Base-by-base conservation (phyloP, 1,284 basidiomycete species). In the Cryptococcus wingfieldii region DNA sequence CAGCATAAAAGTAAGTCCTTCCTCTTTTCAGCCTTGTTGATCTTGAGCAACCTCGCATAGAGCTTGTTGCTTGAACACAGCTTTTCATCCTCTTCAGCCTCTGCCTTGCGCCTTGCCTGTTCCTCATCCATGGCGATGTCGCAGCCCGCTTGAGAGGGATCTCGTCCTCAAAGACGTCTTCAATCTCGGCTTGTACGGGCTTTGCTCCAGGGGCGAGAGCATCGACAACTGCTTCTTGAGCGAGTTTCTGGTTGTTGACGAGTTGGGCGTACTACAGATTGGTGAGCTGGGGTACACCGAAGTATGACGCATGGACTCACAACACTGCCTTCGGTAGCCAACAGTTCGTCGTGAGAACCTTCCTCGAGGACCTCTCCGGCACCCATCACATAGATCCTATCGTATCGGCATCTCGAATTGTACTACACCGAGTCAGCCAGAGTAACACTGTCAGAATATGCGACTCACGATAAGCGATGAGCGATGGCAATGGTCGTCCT, bases 381-480 rank as follows among this genome's bases (percentile, higher is more conserved):
- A 56, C 88, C 90, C 85, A 93, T 88, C 54, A 93, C 91, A 62
- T 88, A 87, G 64, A 97, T 97, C 65, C 86, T 81, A 77, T 91
- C 2, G 19, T 1, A 1, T 19, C 74, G 14, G 78, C 77, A 39
- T 75, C 69, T 55, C 63, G 64, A 62, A 74, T 68, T 19, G 72
- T 74, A 13, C 54, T 56, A 39, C 25, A 12, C 7, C 7, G 4
- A 14, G 47, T 51, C 42, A 55, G 43, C 12, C 19, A 14, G 13
- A 38, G 3, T 9, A 9, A 25, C n/a, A 16, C 4, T 14, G 27
- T 12, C 37, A 23, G 12, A 2, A 12, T 14, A 37, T 0, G 34
- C n/a, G 8, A 55, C 60, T 58, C 38, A 61, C 50, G 79, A 78
- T 4, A 82, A 72, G 13, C 80, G 75, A 67, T 80, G 78, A 38